Evolutionary conservation across 2,329 filamentous ascomycete genomes (phyloP), one percentile per base, ranked within the genome.

Genomic region (Didymella segeticola): DNA sequence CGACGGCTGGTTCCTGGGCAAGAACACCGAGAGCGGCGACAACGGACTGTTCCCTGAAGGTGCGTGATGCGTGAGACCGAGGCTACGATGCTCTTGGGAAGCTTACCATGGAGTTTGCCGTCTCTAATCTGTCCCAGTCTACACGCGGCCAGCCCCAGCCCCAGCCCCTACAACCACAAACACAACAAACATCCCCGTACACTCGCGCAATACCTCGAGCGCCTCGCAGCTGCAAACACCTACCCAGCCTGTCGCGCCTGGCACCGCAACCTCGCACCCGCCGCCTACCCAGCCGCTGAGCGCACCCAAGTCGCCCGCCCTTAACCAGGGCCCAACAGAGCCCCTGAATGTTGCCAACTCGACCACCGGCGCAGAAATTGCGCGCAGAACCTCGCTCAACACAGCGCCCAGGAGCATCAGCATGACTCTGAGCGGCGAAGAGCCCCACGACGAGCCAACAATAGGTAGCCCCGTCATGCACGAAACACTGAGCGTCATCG

Each of bases 401-500:
- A 52, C 53, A 14, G 57, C 55, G 10, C 63, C 68, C 6, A 53
- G 73, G 29, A 74, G 67, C 57, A 71, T 75, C 49, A 70, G 71
- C 61, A 70, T 74, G 66, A 60, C 70, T 11, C 55, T 75, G 45
- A 70, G 62, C 46, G 70, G 68, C 27, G 68, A 74, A 22, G 48
- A 58, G 22, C 61, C 62, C 26, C 84, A 41, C 57, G 84, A 72
- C 20, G 64, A 72, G 31, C 60, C 63, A 33, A 56, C 61, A 39
- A 86, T 72, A 62, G 84, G 87, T 47, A 89, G 86, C 69, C 89
- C 90, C 10, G 93, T 97, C 43, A 89, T 98, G 80, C 92, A 93
- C 71, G 93, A 98, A 73, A 97, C 93, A 0, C 78, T 98, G 45
- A 96, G 92, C 68, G 93, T 98, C 53, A 98, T 98, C 67, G 89